These are phyloP conservation scores for Fusarium liriodendri DNA, from an alignment of 2,329 filamentous ascomycete genomes.

Conservation along the genomic window DNA sequence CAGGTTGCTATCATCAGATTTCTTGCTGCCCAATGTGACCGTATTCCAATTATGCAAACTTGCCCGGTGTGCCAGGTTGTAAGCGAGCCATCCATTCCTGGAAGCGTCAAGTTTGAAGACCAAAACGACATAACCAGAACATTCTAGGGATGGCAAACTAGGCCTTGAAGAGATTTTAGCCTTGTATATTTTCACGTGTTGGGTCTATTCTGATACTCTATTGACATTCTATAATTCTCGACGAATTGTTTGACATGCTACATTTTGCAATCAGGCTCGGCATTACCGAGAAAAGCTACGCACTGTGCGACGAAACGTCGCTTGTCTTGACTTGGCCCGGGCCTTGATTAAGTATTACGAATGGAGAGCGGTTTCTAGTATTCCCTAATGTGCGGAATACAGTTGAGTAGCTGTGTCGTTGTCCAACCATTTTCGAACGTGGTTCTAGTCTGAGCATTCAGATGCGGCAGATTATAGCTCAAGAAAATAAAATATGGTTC, in stretches of 20 bases:
- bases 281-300: too few relatives aligned
- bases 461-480: too few relatives aligned
- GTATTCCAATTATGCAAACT: background rate
- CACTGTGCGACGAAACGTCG: too few relatives aligned
- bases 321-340: too few relatives aligned
- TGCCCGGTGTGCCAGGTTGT: background rate
- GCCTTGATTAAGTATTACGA: too few relatives aligned
- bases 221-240: background rate
- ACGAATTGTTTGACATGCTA: background rate
- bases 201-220: background rate
- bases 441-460: too few relatives aligned
- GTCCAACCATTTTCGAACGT: too few relatives aligned
- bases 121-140: background rate
- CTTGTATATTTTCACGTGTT: background rate
- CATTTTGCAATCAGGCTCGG: background rate
- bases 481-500: too few relatives aligned
- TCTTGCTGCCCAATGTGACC: background rate
- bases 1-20: background rate
- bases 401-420: too few relatives aligned
- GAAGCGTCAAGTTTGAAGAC: background rate
- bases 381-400: too few relatives aligned
- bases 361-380: too few relatives aligned
- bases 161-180: background rate
- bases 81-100: background rate
- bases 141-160: background rate